Percentiles rank a stretch among this genome's conserved stretches.
Conservation (phyloP, 2,329 filamentous ascomycete genomes). For the Rachicladosporium sp. region DNA sequence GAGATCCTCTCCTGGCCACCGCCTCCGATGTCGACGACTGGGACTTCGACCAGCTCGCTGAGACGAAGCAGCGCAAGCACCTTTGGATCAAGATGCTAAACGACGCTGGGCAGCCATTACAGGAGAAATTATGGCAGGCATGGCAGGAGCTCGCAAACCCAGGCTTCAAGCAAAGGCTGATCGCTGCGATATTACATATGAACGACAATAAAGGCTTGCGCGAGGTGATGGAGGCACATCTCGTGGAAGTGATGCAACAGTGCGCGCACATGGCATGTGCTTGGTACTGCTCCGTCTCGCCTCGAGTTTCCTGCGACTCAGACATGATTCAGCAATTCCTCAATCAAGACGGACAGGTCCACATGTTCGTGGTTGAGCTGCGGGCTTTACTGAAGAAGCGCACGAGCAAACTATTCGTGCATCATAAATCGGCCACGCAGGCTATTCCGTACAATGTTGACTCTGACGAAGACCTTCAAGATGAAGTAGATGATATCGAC, state of each 20-base stretch:
- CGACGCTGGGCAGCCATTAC: constrained; percentile 12
- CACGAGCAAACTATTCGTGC: neutral
- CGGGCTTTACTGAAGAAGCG: neutral
- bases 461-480: constrained; percentile 2
- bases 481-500: neutral
- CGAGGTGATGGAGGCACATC: neutral
- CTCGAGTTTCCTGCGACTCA: neutral
- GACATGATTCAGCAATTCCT: neutral
- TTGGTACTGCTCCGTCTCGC: neutral
- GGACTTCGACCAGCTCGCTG: constrained; percentile 25
- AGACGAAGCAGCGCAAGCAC: constrained; percentile 29
- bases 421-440: neutral
- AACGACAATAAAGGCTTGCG: neutral
- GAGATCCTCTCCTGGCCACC: neutral
- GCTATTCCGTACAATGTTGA: constrained; percentile 2
- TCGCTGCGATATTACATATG: neutral
- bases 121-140: constrained; percentile 6
- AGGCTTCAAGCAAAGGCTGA: neutral
- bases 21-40: constrained; percentile 19
- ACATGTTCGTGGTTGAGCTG: neutral
- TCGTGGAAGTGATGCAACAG: neutral
- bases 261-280: constrained; percentile 1
- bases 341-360: neutral
- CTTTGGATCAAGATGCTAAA: constrained; percentile 32
- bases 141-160: neutral